Evolutionary conservation across 2,329 filamentous ascomycete genomes (phyloP).

Genomic region (Tolypocladium tropicale): DNA sequence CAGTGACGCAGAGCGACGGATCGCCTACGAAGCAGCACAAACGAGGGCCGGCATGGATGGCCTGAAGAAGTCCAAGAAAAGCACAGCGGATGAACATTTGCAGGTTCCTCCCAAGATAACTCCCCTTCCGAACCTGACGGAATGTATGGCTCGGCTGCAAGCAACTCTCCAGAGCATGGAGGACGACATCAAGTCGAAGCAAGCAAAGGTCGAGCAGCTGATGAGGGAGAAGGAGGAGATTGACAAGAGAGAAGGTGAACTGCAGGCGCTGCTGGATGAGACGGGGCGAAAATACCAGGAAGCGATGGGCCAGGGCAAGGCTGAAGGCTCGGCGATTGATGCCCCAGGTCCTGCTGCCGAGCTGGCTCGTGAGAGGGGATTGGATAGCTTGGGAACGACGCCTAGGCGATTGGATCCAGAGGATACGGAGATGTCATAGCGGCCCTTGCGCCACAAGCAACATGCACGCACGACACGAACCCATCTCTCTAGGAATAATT

Average conservation of each 20-base stretch:
- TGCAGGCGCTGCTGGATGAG: slow-evolving; percentile 71
- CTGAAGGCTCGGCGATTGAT: slow-evolving; percentile 4
- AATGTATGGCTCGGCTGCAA: slow-evolving; percentile 55
- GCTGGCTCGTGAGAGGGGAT: slow-evolving; percentile 19
- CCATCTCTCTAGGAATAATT: too few relatives aligned
- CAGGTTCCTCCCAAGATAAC: slow-evolving; percentile 65
- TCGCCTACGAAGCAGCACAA: slow-evolving; percentile 81
- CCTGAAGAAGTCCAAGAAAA: slow-evolving; percentile 33
- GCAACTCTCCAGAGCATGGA: slow-evolving; percentile 54
- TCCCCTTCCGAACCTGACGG: slow-evolving; percentile 63
- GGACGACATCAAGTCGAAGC: slow-evolving; percentile 47
- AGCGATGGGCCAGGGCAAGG: slow-evolving; percentile 23
- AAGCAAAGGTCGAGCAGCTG: slow-evolving; percentile 54
- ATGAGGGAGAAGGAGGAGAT: slow-evolving; percentile 60
- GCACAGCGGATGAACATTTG: slow-evolving; percentile 26
- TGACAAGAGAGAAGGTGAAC: slow-evolving; percentile 59
- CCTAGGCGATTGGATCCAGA: slow-evolving; percentile 14
- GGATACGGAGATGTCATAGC: slow-evolving; percentile 9
- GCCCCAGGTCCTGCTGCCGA: slow-evolving; percentile 6
- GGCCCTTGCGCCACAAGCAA: too few relatives aligned
- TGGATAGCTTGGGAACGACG: slow-evolving; percentile 24
- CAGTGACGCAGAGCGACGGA: slow-evolving; percentile 58
- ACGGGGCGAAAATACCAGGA: slow-evolving; percentile 57
- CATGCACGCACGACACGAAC: too few relatives aligned
- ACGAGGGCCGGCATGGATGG: slow-evolving; percentile 80